Conservation (phyloP, 768 basidiomycete species). For the Boletus reticuloceps region DNA sequence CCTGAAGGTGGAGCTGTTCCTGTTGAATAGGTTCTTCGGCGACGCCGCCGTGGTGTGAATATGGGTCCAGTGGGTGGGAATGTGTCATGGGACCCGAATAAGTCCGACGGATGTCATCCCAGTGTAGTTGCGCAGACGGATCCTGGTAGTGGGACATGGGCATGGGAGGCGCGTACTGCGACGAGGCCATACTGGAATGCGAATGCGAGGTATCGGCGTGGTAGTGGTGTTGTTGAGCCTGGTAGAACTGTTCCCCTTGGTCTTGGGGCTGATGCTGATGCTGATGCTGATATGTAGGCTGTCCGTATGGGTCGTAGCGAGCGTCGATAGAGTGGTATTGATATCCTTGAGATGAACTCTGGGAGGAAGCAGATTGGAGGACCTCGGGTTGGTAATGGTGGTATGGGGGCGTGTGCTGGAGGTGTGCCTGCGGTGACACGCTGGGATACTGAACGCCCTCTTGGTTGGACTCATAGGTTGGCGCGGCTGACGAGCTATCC, state of each 20-base stretch:
- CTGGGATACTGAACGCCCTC: slow-evolving; percentile 1
- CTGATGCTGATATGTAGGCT: slow-evolving; percentile 3
- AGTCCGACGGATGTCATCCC: slow-evolving; percentile 7
- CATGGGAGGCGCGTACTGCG: slow-evolving; percentile 9
- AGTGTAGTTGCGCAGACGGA: slow-evolving; percentile 10
- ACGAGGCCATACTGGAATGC: neutral
- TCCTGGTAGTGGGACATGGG: slow-evolving; percentile 8
- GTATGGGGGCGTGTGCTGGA: slow-evolving; percentile 1
- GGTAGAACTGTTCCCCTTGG: slow-evolving; percentile 22
- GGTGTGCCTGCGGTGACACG: slow-evolving; percentile 6
- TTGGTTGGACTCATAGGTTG: slow-evolving; percentile 6
- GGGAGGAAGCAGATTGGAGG: slow-evolving; percentile 19
- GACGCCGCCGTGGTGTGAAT: slow-evolving; percentile 1
- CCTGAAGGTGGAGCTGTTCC: slow-evolving; percentile 33
- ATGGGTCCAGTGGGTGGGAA: neutral
- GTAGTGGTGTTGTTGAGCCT: slow-evolving; percentile 21
- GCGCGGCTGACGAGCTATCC: neutral
- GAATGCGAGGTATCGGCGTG: slow-evolving; percentile 9
- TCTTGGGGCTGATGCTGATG: slow-evolving; percentile 15
- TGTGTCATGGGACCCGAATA: slow-evolving; percentile 4
- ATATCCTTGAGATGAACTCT: slow-evolving; percentile 14
- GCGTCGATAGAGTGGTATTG: slow-evolving; percentile 9
- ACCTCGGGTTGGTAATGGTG: slow-evolving; percentile 14
- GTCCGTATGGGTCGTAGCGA: slow-evolving; percentile 16
- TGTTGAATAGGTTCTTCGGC: slow-evolving; percentile 11